Percentiles rank a stretch among this genome's conserved stretches.
These are phyloP conservation scores for Coniochaeta sp. DNA, from an alignment of 2,329 filamentous ascomycete species.

Conservation along the genomic window DNA sequence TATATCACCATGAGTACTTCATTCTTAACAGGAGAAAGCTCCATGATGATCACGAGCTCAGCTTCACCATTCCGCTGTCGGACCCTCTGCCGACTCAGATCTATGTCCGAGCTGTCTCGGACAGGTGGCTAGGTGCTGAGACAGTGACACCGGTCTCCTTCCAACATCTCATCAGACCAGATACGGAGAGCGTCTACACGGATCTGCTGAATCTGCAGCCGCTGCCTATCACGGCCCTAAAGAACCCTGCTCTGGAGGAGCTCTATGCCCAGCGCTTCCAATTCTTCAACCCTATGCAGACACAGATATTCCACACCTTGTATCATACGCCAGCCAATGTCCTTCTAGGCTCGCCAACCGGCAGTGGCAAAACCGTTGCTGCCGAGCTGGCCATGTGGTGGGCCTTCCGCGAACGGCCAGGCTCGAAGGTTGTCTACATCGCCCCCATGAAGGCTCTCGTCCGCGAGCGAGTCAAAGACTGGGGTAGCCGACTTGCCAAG, in stretches of 20 bases:
- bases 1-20: conserved; percentile 97
- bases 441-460: conserved; percentile 99
- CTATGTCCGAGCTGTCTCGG: conserved; percentile 89
- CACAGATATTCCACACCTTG: conserved; percentile 93
- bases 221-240: conserved; percentile 75
- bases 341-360: conserved; percentile 88
- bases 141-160: conserved; percentile 94
- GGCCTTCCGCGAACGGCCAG: conserved; percentile 90
- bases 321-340: conserved; percentile 92
- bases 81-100: conserved; percentile 94
- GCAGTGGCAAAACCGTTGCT: conserved; percentile 95
- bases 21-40: conserved; percentile 86
- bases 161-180: conserved; percentile 92
- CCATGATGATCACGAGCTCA: conserved; percentile 92
- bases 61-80: conserved; percentile 91
- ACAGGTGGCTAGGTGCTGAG: conserved; percentile 93
- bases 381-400: conserved; percentile 99
- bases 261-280: conserved; percentile 85
- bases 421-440: conserved; percentile 97
- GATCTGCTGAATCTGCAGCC: conserved; percentile 90
- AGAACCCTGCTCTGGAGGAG: conserved; percentile 80
- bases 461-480: conserved; percentile 92
- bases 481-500: conserved; percentile 72
- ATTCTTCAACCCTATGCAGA: conserved; percentile 99
- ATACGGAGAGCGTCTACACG: conserved; percentile 96